Base-by-base conservation (phyloP, 164 flowering plant genomes). In the Cinnamomum micranthum region DNA sequence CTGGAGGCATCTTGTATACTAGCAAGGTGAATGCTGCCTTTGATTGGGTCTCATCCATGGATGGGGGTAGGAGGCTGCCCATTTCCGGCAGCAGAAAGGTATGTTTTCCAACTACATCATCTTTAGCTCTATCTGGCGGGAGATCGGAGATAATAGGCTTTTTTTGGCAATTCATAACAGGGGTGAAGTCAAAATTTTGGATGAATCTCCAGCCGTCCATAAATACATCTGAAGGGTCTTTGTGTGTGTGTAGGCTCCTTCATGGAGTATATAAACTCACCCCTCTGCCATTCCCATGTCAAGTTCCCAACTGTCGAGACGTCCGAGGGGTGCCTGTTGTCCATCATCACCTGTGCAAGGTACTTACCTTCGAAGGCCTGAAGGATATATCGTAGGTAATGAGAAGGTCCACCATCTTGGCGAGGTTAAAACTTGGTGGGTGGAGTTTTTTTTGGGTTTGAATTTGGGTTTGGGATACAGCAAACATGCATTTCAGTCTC, bases 251-350 rank as follows among this genome's bases (percentile, higher is more conserved):
- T 77, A 88, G 24, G 98, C 97, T 41, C 97, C 98, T 69, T 76
- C 95, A 93, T 89, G 78, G 76, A 41, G 82, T 78, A 28, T 15
- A 93, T 92, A 87, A 93, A 93, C 81, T 92, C 97, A 50, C 91
- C 92, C 20, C 89, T 79, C 92, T 82, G 87, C 98, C 98, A 92
- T 47, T 93, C 97, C 95, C 95, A 93, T 0, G 97, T 92, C 9
- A 92, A 58, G 81, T 93, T 93, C 98, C n/a, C 98, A 93, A 55
- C 82, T 90, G 74, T 93, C 95, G 17, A 93, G 91, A 12, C 95
- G 88, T 31, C 92, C 90, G 3, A 89, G 81, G 0, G 82, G 75
- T 86, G 84, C 31, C 88, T 84, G 77, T 88, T 91, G 12, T 83
- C 68, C 73, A 91, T 89, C 5, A 88, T 81, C 22, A 91, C 92